Percentiles rank a stretch among this genome's conserved stretches.
phyloP scores from a whole-genome alignment of 768 basidiomycete genomes.

The Royoungia palumana region DNA sequence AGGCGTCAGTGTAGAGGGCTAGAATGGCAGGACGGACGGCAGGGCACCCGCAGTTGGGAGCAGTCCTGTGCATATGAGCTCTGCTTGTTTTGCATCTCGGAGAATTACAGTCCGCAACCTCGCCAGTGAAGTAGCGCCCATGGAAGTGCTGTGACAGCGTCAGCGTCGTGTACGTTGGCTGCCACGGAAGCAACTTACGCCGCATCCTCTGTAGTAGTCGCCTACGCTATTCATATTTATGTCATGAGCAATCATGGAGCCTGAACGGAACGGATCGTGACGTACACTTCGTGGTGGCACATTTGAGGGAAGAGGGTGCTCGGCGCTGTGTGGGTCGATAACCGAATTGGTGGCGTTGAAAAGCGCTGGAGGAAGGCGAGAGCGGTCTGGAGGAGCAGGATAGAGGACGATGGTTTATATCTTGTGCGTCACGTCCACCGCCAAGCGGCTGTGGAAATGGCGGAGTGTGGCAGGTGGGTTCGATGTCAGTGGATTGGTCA shows the following conservation, averaged over 20 bases:
- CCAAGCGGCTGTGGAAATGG: slow-evolving; percentile 13
- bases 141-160: slow-evolving; percentile 31
- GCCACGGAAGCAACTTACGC: slow-evolving; percentile 21
- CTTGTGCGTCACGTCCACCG: slow-evolving; percentile 2
- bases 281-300: slow-evolving; percentile 39
- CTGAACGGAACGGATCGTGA: not conserved
- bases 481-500: slow-evolving; percentile 1
- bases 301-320: slow-evolving; percentile 12
- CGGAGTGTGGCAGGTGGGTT: slow-evolving; percentile 11
- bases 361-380: not conserved
- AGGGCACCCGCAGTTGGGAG: slow-evolving; percentile 32
- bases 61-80: slow-evolving; percentile 34
- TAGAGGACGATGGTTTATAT: slow-evolving; percentile 5
- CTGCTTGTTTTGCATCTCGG: slow-evolving; percentile 33
- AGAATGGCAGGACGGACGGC: slow-evolving; percentile 16
- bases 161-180: not conserved
- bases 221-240: slow-evolving; percentile 26
- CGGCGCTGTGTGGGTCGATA: not conserved
- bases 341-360: not conserved
- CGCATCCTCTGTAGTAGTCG: slow-evolving; percentile 37
- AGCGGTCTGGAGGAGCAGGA: not conserved
- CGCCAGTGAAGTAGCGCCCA: slow-evolving; percentile 36
- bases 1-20: slow-evolving; percentile 12
- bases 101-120: slow-evolving; percentile 30
- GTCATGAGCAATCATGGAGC: slow-evolving; percentile 4